A percentile compares a stretch with the other conserved stretches of the same genome.
phyloP scores from a whole-genome alignment of 257 asterid species.

The Ophiorrhiza pumila region DNA sequence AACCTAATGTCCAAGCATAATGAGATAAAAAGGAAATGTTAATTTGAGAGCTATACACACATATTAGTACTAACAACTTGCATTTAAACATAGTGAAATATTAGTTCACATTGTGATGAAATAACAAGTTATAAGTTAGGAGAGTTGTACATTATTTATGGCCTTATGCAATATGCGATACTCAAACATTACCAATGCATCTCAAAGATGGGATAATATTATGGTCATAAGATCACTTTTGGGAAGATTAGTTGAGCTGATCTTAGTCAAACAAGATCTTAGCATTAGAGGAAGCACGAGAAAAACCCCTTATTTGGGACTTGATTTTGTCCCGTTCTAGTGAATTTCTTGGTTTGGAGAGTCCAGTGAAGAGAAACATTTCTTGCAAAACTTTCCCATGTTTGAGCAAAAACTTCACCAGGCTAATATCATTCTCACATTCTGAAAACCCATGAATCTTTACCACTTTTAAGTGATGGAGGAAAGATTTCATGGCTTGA shows the following conservation, averaged over 20 bases:
- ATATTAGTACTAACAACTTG: too few species aligned
- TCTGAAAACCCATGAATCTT: constrained; percentile 67
- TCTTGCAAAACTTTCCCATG: constrained; percentile 60
- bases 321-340: constrained; percentile 51
- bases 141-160: neutral
- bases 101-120: too few species aligned
- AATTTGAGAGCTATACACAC: too few species aligned
- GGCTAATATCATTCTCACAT: constrained; percentile 51
- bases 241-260: neutral
- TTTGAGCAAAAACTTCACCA: constrained; percentile 65
- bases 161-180: neutral
- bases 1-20: too few species aligned
- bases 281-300: constrained; percentile 65
- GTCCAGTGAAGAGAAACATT: constrained; percentile 38
- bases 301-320: constrained; percentile 70
- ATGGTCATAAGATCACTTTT: too few species aligned
- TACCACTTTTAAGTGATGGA: constrained; percentile 53
- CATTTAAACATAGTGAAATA: too few species aligned
- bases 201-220: neutral
- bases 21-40: too few species aligned
- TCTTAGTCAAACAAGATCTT: constrained; percentile 49
- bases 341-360: constrained; percentile 47
- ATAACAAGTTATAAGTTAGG: too few species aligned
- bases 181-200: neutral
- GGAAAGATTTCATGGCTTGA: constrained; percentile 48